Base-by-base conservation (phyloP, 495 filamentous ascomycete genomes). In the Hypoxylon trugodes region DNA sequence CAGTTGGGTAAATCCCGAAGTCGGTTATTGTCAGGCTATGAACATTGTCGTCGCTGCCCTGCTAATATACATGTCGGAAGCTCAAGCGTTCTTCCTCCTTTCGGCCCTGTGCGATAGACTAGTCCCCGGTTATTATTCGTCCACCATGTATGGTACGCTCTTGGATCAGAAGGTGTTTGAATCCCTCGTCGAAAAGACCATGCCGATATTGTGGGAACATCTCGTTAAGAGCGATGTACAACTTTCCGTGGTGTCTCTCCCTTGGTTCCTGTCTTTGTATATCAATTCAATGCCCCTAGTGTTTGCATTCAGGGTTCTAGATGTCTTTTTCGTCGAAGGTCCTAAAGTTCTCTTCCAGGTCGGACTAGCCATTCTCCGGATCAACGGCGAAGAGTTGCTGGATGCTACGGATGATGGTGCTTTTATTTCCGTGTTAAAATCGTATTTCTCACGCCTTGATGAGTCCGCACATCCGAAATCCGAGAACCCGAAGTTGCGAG, bases 251-350 rank as follows among this genome's bases (percentile, higher is more conserved):
- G 96, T 98, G 6, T 97, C 94, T 24, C 82, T 98, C 6, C 95
- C 95, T 13, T 98, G 95, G 95, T 98, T 98, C 69, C 84, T 98
- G 18, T 97, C 93, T 5, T 82, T 98, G 4, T 98, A 98, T 72
- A 96, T 98, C 79, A 98, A 98, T 79, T 97, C 93, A 0, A 98
- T 98, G 94, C 95, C 95, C 4, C 79, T 98, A 0, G 91, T 97
- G 3, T 98, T 98, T 73, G 95, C 95, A 24, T 97, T 97, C 75
- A 85, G 95, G 30, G 95, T 98, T 16, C 73, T 98, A 41, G 95
- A 98, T 71, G 93, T 98, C 45, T 98, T 98, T 78, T 98, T 98
- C 76, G 83, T 98, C 38, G 95, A 98, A 76, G 95, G 95, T 0
- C 93, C 95, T 3, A 98, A 97, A 74, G 95, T 98, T 1, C 80